phyloP scores from a whole-genome alignment of 176 grass and related monocot species.

The Poa pratensis region DNA sequence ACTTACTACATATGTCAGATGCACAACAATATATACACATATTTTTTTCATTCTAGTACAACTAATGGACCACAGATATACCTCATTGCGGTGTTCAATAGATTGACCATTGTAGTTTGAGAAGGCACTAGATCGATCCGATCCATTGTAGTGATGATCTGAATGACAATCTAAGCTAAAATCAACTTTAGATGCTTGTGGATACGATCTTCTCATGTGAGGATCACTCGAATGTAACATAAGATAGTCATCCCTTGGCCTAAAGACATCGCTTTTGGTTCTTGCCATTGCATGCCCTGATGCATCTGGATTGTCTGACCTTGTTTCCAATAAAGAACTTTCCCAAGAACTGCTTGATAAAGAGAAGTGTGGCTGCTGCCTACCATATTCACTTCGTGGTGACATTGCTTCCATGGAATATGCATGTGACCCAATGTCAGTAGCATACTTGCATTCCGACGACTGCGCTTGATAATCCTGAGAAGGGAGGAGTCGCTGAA shows the following conservation, averaged over 20 bases:
- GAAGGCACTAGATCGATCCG: constrained; percentile 24
- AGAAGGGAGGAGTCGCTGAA: constrained; percentile 20
- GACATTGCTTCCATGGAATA: constrained; percentile 38
- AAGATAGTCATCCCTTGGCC: constrained; percentile 30
- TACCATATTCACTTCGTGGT: constrained; percentile 39
- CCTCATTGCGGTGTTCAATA: constrained; percentile 13
- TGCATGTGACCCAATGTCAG: constrained; percentile 35
- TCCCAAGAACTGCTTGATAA: constrained; percentile 37
- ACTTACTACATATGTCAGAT: constrained; percentile 4
- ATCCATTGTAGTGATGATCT: constrained; percentile 22
- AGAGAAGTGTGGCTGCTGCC: constrained; percentile 32
- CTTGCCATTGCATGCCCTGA: constrained; percentile 23
- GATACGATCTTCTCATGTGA: constrained; percentile 31
- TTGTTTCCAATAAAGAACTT: constrained; percentile 35
- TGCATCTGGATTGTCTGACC: constrained; percentile 28
- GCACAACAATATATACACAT: constrained; percentile 4
- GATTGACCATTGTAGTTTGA: constrained; percentile 23
- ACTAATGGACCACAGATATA: constrained; percentile 26
- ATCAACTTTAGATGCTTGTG: constrained; percentile 36
- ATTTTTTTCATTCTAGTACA: background rate
- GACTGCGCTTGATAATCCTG: constrained; percentile 42
- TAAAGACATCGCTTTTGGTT: constrained; percentile 18
- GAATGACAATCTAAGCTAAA: constrained; percentile 31
- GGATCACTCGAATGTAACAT: constrained; percentile 26
- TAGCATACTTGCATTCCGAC: constrained; percentile 32